Conservation (phyloP, 2,329 filamentous ascomycete species). For the Leptosphaerulina australis region DNA sequence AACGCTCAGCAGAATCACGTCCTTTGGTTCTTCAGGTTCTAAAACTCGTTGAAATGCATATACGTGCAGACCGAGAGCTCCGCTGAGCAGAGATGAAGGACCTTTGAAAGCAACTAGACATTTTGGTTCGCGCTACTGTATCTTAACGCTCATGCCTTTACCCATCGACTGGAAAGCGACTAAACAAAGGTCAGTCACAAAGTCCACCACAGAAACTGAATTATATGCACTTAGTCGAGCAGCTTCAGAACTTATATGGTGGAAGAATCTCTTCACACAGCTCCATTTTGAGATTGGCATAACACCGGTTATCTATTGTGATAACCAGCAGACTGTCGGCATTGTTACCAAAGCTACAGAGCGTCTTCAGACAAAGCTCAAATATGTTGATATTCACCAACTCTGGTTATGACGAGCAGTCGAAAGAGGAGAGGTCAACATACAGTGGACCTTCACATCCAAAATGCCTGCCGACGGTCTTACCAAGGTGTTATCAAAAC, state of each 20-base stretch:
- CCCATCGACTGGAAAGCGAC: constrained; percentile 24
- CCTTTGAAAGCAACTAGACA: too few species aligned
- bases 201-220: constrained; percentile 28
- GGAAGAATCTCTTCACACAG: constrained; percentile 19
- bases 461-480: constrained; percentile 17
- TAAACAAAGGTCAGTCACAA: constrained; percentile 18
- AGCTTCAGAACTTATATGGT: constrained; percentile 12
- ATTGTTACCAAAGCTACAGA: neutral
- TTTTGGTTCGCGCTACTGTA: too few species aligned
- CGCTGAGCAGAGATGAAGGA: too few species aligned
- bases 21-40: too few species aligned
- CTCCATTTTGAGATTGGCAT: constrained; percentile 13
- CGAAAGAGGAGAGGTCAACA: neutral
- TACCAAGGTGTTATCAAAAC: too few species aligned
- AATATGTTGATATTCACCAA: constrained; percentile 5
- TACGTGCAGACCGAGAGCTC: too few species aligned
- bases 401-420: constrained; percentile 17
- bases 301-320: constrained; percentile 6
- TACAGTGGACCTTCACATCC: neutral
- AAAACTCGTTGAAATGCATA: too few species aligned
- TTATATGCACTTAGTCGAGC: constrained; percentile 16
- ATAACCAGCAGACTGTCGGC: constrained; percentile 19
- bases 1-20: too few species aligned
- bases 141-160: constrained; percentile 26
- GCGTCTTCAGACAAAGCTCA: constrained; percentile 16